A percentile compares a stretch with the other conserved stretches of the same genome.
Conservation (phyloP, 805 yeast species). For the Barnettozyma wickerhamii region DNA sequence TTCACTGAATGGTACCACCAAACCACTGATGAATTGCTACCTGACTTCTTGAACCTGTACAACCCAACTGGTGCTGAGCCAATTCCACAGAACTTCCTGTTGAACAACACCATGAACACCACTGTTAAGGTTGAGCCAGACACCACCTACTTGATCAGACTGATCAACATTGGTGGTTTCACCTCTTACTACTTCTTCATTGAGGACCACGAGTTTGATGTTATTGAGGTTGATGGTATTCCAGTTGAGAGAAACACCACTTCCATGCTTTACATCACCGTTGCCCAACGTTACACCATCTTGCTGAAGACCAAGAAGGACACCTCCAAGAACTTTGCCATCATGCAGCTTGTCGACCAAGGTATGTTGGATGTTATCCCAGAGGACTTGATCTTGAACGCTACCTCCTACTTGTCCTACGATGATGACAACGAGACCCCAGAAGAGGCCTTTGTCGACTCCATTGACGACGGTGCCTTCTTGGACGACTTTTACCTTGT, state of each 20-base stretch:
- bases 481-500: conserved; percentile 76
- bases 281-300: conserved; percentile 88
- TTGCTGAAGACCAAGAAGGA: conserved; percentile 68
- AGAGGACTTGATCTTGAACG: conserved; percentile 57
- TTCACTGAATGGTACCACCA: conserved; percentile 88
- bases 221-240: conserved; percentile 90
- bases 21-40: conserved; percentile 42
- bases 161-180: conserved; percentile 87
- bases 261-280: conserved; percentile 69
- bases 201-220: conserved; percentile 82
- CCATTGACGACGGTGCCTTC: conserved; percentile 42
- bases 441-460: conserved; percentile 40
- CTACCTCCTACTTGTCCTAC: conserved; percentile 72
- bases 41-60: conserved; percentile 57
- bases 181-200: conserved; percentile 85
- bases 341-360: conserved; percentile 77
- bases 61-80: conserved; percentile 99
- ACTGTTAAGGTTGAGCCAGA: conserved; percentile 81
- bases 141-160: conserved; percentile 76
- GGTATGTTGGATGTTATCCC: conserved; percentile 80
- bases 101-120: conserved; percentile 76
- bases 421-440: conserved; percentile 37
- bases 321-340: conserved; percentile 66
- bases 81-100: conserved; percentile 73
- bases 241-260: conserved; percentile 74